Conservation (phyloP, 1,284 basidiomycete genomes). For the Volvariella volvacea region DNA sequence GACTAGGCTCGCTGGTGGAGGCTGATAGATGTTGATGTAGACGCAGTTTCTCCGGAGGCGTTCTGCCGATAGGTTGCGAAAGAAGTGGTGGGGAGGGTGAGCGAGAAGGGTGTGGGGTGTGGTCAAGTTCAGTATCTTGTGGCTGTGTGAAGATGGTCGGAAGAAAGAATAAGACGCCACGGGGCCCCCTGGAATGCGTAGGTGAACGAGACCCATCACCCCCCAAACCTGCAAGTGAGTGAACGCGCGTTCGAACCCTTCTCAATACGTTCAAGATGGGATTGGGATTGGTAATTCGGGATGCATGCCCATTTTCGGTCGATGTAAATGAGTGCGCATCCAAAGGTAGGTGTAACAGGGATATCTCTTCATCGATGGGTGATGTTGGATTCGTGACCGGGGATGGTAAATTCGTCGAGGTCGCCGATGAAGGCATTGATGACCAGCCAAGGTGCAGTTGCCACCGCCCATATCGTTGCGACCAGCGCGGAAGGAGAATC, state of each 20-base stretch:
- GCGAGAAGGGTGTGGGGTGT: constrained; percentile 17
- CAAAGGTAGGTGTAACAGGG: constrained; percentile 59
- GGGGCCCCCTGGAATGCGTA: constrained; percentile 36
- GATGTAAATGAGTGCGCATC: constrained; percentile 42
- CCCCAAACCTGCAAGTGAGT: constrained; percentile 33
- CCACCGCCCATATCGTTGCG: constrained; percentile 62
- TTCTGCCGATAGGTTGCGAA: no score
- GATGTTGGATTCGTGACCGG: constrained; percentile 26
- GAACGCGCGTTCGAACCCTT: constrained; percentile 50
- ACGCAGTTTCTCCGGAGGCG: constrained; percentile 21
- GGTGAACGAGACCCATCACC: constrained; percentile 34
- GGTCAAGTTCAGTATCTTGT: constrained; percentile 40
- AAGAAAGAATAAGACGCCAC: constrained; percentile 73
- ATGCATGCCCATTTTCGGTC: constrained; percentile 29
- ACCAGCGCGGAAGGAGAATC: constrained; percentile 65
- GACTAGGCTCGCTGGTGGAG: no score
- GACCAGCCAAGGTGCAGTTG: constrained; percentile 64
- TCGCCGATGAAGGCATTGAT: constrained; percentile 38
- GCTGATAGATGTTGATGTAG: no score
- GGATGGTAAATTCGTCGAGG: constrained; percentile 21
- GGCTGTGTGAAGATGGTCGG: constrained; percentile 68
- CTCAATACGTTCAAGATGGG: constrained; percentile 45
- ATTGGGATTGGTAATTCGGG: constrained; percentile 29
- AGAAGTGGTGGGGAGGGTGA: constrained; percentile 15
- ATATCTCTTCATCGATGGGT: constrained; percentile 44